Evolutionary conservation across 139 green algal genomes (phyloP).

Genomic region (Desmodesmus armatus): DNA sequence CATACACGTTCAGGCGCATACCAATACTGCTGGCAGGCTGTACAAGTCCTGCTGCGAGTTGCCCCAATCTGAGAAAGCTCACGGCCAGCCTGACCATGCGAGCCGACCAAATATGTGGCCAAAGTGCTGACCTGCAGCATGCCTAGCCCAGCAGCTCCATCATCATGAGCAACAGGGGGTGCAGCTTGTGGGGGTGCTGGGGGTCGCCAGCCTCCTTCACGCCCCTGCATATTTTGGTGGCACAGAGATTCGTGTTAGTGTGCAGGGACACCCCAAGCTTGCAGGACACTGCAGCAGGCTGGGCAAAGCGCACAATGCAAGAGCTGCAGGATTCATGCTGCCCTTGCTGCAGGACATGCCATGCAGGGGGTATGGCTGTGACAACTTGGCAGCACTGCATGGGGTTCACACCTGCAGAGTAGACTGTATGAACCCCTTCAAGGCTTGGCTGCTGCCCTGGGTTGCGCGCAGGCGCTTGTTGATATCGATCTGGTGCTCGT

Average conservation of each 20-base stretch:
- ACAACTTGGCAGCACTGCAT: neutral
- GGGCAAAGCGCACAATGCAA: no score
- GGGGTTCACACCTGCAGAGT: neutral
- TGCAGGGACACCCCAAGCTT: no score
- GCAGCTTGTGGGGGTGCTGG: slow-evolving; percentile 5
- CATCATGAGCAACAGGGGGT: slow-evolving; percentile 14
- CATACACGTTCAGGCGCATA: neutral
- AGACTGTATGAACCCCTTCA: neutral
- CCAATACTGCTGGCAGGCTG: neutral
- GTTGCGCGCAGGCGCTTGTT: slow-evolving; percentile 5
- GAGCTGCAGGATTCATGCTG: no score
- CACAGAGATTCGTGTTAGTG: neutral
- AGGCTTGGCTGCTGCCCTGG: no score
- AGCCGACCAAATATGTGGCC: no score
- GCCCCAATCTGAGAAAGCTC: no score
- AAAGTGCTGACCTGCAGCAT: slow-evolving; percentile 22
- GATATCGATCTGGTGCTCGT: slow-evolving; percentile 21
- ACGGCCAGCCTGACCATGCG: no score
- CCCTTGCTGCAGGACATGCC: no score
- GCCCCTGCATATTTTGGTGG: neutral
- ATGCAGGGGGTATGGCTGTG: neutral
- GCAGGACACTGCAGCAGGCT: no score
- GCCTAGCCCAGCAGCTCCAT: slow-evolving; percentile 30
- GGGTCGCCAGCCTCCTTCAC: neutral
- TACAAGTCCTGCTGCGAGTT: no score